Base-by-base conservation (phyloP, 2,329 filamentous ascomycete species). In the Verticillium zaregamsianum region DNA sequence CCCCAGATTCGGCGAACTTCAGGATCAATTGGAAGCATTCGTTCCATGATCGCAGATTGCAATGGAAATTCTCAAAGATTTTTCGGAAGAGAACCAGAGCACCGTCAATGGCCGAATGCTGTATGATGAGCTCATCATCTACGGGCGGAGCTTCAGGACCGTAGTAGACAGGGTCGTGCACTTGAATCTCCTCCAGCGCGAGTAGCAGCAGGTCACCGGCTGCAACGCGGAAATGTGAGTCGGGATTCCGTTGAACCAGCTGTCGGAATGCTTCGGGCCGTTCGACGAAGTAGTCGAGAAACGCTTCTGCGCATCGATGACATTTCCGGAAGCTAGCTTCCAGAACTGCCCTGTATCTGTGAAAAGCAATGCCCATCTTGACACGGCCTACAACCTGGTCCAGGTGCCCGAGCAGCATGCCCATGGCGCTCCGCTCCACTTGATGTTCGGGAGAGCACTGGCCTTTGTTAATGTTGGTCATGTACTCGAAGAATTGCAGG, bases 381-480 rank as follows among this genome's bases (percentile, higher is more conserved):
- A 86, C 82, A 61, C 92, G 85, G 55, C 89, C 86, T 14, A 91
- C 83, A 52, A 96, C 82, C 70, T 94, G 90, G 67, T 93, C 90
- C 40, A 96, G 76, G 67, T 94, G 90, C 58, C 84, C 80, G 3
- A 91, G 71, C 1, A 83, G 78, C 63, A 86, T 80, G 15, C 77
- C 74, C 68, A 91, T 77, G 3, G 84, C 83, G 55, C 78, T 66
- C 20, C 78, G 77, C 67, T 86, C 80, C 17, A 80, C 66, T 20
- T 63, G 66, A 66, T 84, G 81, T 17, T 82, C 74, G 7, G 35
- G 37, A 1, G 81, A 82, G 68, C 84, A 86, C n/a, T 74, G 73
- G 0, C 77, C 76, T 9, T 74, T 71, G 58, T 79, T 81, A 58
- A 88, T 76, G 28, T 20, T 20, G 7, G 32, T 31, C 17, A 59